Conservation (phyloP, 768 basidiomycete species). For the Lactarius hatsudake region DNA sequence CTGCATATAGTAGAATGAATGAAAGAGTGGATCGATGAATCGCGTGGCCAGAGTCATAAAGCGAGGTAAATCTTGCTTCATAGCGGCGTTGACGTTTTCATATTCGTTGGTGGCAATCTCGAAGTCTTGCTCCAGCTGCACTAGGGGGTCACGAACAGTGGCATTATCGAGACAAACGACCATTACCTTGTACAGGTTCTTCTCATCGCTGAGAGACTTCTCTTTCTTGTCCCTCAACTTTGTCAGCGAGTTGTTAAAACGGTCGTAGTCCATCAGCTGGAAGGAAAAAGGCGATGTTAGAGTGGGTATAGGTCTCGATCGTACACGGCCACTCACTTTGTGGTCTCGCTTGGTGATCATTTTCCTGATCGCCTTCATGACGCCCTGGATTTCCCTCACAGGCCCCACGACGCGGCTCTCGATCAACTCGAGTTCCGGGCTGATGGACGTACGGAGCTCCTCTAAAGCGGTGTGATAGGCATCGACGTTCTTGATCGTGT, state of each 20-base stretch:
- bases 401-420: conserved; percentile 82
- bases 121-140: conserved; percentile 91
- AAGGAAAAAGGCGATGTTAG: conserved; percentile 6
- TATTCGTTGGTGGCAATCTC: conserved; percentile 90
- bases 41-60: conserved; percentile 85
- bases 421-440: conserved; percentile 93
- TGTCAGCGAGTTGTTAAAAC: conserved; percentile 91
- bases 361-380: conserved; percentile 90
- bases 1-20: conserved; percentile 99
- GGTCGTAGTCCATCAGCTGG: conserved; percentile 89
- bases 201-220: conserved; percentile 92
- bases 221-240: conserved; percentile 99
- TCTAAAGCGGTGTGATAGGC: conserved; percentile 73
- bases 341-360: conserved; percentile 95
- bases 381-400: conserved; percentile 80
- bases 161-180: conserved; percentile 26
- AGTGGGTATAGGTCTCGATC: background rate
- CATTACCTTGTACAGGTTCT: conserved; percentile 88
- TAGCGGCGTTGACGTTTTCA: conserved; percentile 83
- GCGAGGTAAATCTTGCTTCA: conserved; percentile 91
- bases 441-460: conserved; percentile 72
- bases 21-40: conserved; percentile 97
- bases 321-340: conserved; percentile 53
- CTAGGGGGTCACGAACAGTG: background rate
- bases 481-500: conserved; percentile 76